A percentile compares a stretch with the other conserved stretches of the same genome.
These are phyloP conservation scores for Brasenia schreberi DNA, from an alignment of 164 flowering plant species.

Conservation along the genomic window DNA sequence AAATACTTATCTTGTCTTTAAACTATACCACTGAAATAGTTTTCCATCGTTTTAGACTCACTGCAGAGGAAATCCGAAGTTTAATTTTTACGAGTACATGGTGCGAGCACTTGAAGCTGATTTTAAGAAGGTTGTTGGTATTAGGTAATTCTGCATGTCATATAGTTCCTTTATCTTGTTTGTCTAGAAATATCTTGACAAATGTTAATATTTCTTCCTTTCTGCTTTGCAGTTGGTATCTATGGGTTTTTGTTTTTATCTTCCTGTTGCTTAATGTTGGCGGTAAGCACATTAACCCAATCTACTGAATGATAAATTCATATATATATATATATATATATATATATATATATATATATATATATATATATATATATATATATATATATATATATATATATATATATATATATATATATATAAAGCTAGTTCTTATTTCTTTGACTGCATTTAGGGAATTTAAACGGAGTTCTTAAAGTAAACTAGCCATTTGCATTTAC, in stretches of 20 bases:
- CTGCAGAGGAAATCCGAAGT: conserved; percentile 11
- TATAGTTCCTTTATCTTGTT: background rate
- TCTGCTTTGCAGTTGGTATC: conserved; percentile 11
- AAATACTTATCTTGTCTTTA: background rate
- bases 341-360: too few species aligned
- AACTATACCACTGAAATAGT: background rate
- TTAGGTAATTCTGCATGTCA: conserved; percentile 7
- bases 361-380: too few species aligned
- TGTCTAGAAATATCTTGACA: background rate
- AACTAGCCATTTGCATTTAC: too few species aligned
- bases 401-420: too few species aligned
- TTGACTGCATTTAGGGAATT: too few species aligned
- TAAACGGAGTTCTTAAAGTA: too few species aligned
- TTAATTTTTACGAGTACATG: conserved; percentile 13
- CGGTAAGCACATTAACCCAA: conserved; percentile 6
- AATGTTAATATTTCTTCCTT: background rate
- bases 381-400: too few species aligned
- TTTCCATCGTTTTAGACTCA: conserved; percentile 2
- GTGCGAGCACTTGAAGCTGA: conserved; percentile 13
- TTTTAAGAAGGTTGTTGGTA: conserved; percentile 15
- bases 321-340: too few species aligned
- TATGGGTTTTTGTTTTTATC: conserved; percentile 13
- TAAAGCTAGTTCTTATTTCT: too few species aligned
- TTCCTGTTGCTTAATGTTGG: conserved; percentile 13
- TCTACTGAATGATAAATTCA: background rate